Evolutionary conservation across 495 filamentous ascomycete species (phyloP), one percentile per base, ranked within the genome.

Genomic region (Glonium stellatum): DNA sequence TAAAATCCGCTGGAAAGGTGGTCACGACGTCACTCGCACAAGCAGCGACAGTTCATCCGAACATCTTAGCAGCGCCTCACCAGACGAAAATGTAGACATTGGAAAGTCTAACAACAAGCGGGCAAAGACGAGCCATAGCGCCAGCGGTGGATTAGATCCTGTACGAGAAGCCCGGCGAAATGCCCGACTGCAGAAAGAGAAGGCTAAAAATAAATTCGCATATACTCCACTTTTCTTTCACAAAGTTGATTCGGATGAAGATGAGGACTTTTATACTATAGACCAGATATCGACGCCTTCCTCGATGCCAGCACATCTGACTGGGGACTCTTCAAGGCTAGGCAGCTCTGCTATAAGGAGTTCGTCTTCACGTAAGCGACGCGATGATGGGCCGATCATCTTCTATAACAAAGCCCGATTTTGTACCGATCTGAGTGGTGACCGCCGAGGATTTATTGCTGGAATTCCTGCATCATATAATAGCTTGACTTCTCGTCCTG

Each of bases 371-470:
- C 73, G 72, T 61, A 77, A 65, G 54, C 75, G 72, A 37, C 74
- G 72, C 12, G 78, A 78, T 18, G 84, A 82, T 65, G 88, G 89
- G 12, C 85, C 88, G 19, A 89, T 91, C 64, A 87, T 90, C 50
- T 92, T 87, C 68, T 92, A 91, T 71, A 87, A 84, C 56, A 81
- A 82, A 23, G 83, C 84, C 5, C 78, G 77, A 1, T 92, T 92
- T 69, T 90, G 82, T 70, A 89, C 84, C 12, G 88, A 92, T 73
- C 77, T 91, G 4, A 87, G 82, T 49, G 80, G 83, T n/a, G 84
- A 88, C 74, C 47, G 55, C 11, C 19, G 35, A 23, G 58, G 54
- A 5, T 22, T 19, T 9, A 19, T 47, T 0, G n/a, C 23, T 39
- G 18, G 18, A 15, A 51, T 42, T 31, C 56, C 60, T 13, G 11